Evolutionary conservation across 768 basidiomycete species (phyloP), one percentile per base, ranked within the genome.

Genomic region (Mycena kentingensis): DNA sequence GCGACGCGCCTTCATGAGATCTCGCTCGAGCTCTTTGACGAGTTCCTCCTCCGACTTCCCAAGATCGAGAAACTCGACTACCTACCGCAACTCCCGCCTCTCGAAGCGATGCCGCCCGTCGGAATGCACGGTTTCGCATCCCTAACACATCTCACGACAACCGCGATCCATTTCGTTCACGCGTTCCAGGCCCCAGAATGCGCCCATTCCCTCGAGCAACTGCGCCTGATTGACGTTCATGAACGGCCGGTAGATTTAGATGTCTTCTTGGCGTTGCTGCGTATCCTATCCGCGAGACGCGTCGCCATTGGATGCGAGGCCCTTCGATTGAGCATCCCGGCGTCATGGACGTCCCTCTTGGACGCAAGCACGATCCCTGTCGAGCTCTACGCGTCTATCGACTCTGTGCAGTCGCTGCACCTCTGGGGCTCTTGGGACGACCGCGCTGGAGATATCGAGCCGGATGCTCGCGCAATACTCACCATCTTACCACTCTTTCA

Each of bases 91-190:
- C 28, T 32, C 1, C 31, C 27, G 6, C 4, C 18, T 1, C 22
- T 24, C 3, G 21, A 22, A 15, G 13, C 18, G 18, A 3, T 4
- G 4, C 24, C 45, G 0, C 21, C 5, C 24, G n/a, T 51, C 2
- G 41, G 44, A 4, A 37, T 39, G 4, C 25, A 21, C 12, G 29
- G 25, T 2, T 18, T 52, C 34, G 15, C 13, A 1, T 10, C 13
- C 21, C 7, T 57, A 27, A 52, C 50, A 1, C 41, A 27, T 41
- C 51, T 57, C 16, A 57, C 46, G 3, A 57, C 51, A 8, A 52
- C 55, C 8, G 50, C 55, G 0, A 26, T 36, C 16, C 51, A 57
- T 22, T 49, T 57, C 10, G 13, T 57, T 18, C 50, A 29, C 39
- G 21, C 41, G 24, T 42, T 42, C 25, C 41, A 42, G 21, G 25